Percentiles rank a stretch among this genome's conserved stretches.
phyloP scores from a whole-genome alignment of 306 rosid species.

The Prunus campanulata region DNA sequence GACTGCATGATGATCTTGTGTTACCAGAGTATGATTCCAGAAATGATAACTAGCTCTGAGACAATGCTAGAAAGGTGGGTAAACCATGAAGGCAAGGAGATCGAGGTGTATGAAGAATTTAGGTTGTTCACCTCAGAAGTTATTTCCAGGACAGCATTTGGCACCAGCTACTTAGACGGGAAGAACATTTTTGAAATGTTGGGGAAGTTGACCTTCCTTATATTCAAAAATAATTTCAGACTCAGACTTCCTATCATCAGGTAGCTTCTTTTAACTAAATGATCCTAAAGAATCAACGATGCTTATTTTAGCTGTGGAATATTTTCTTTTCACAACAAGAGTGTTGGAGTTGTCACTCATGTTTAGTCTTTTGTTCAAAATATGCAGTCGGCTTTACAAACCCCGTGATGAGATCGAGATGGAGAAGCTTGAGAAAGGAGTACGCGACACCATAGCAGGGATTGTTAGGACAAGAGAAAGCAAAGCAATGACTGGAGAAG shows the following conservation, averaged over 20 bases:
- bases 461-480: not conserved
- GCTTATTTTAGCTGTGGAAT: not conserved
- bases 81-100: not conserved
- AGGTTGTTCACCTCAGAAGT: conserved; percentile 12
- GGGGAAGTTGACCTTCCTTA: not conserved
- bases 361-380: not conserved
- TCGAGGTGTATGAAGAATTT: conserved; percentile 5
- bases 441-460: not conserved
- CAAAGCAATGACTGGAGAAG: not conserved
- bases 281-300: not conserved
- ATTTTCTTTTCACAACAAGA: not conserved
- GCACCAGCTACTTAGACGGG: conserved; percentile 4
- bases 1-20: no score
- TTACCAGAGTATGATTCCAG: not conserved
- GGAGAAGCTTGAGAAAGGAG: not conserved
- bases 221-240: not conserved
- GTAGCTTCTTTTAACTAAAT: not conserved
- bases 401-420: not conserved
- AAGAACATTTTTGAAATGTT: not conserved
- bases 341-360: not conserved
- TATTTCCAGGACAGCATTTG: conserved; percentile 6
- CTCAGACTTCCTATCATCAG: not conserved
- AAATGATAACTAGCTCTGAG: conserved; percentile 1
- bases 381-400: not conserved
- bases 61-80: conserved; percentile 2